phyloP scores from a whole-genome alignment of 805 yeast species.

The Tetrapisispora nanseiensis region DNA sequence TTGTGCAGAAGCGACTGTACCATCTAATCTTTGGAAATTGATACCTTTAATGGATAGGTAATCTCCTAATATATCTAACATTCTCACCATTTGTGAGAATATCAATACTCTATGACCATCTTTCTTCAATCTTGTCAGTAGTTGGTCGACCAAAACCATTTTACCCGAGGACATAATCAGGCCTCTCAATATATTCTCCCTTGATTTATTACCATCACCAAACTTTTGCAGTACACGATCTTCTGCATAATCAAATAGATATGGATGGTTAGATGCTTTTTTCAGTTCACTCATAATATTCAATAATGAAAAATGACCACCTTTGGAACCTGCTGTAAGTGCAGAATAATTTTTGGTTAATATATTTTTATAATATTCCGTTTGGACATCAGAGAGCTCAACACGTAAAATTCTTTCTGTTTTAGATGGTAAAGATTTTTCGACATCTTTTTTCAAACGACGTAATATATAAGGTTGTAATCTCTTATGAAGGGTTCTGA shows the following conservation, averaged over 20 bases:
- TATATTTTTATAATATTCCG: constrained; percentile 89
- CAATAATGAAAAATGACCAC: constrained; percentile 70
- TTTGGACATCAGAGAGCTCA: constrained; percentile 89
- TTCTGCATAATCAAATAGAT: constrained; percentile 88
- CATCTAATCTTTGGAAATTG: constrained; percentile 87
- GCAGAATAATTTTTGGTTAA: constrained; percentile 89
- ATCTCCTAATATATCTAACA: constrained; percentile 91
- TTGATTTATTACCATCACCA: constrained; percentile 44
- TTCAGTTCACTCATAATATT: constrained; percentile 93
- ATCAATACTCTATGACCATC: constrained; percentile 96
- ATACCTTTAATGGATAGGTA: constrained; percentile 80
- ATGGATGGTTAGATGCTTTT: constrained; percentile 96
- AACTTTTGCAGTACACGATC: constrained; percentile 63
- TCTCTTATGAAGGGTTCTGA: constrained; percentile 71
- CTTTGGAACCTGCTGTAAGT: constrained; percentile 70
- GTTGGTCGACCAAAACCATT: constrained; percentile 90
- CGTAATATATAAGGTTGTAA: constrained; percentile 89
- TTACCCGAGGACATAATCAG: constrained; percentile 96
- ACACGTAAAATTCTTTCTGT: constrained; percentile 92
- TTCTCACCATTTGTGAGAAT: constrained; percentile 95
- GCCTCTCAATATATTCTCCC: constrained; percentile 81
- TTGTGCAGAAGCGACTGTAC: constrained; percentile 90
- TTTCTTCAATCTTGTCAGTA: constrained; percentile 69
- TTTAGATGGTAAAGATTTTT: constrained; percentile 90
- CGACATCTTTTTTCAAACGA: constrained; percentile 93